Evolutionary conservation across 371 early-diverging fungal genomes (phyloP).

Genomic region (Basidiobolus meristosporus): DNA sequence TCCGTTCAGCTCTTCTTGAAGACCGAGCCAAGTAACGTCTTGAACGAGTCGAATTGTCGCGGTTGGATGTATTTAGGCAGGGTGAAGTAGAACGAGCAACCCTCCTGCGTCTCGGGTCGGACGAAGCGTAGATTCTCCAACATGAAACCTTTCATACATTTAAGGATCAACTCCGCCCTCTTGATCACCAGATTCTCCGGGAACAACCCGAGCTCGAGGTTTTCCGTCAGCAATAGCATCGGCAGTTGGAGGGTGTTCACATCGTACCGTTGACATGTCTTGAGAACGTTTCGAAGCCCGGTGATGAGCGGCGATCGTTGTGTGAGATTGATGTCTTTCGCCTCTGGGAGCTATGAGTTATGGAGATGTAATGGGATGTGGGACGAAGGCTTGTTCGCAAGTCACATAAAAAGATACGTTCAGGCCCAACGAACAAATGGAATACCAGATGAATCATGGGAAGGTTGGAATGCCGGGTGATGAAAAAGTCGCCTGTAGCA

Average conservation of each 20-base stretch:
- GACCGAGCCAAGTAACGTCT: too few relatives aligned
- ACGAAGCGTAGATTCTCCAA: constrained; percentile 25
- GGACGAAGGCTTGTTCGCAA: not conserved
- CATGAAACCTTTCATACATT: constrained; percentile 35
- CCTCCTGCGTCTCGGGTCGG: constrained; percentile 8
- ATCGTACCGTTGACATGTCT: constrained; percentile 39
- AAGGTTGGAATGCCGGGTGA: constrained; percentile 60
- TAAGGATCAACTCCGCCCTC: constrained; percentile 34
- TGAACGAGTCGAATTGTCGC: too few relatives aligned
- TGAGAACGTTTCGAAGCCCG: constrained; percentile 42
- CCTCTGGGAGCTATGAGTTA: constrained; percentile 4
- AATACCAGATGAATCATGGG: constrained; percentile 53
- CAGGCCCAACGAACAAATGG: constrained; percentile 33
- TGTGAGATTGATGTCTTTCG: constrained; percentile 16
- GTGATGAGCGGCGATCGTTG: constrained; percentile 24
- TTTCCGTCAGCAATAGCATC: constrained; percentile 34
- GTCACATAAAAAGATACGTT: constrained; percentile 14
- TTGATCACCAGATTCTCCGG: constrained; percentile 16
- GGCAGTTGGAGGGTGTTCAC: constrained; percentile 44
- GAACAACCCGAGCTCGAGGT: constrained; percentile 17
- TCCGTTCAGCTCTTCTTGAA: too few relatives aligned
- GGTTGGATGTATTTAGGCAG: too few relatives aligned
- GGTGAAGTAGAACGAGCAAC: not conserved
- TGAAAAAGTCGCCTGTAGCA: constrained; percentile 39
- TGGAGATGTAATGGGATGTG: not conserved